Evolutionary conservation across 139 green algal genomes (phyloP).

Genomic region (Volvox reticuliferus): DNA sequence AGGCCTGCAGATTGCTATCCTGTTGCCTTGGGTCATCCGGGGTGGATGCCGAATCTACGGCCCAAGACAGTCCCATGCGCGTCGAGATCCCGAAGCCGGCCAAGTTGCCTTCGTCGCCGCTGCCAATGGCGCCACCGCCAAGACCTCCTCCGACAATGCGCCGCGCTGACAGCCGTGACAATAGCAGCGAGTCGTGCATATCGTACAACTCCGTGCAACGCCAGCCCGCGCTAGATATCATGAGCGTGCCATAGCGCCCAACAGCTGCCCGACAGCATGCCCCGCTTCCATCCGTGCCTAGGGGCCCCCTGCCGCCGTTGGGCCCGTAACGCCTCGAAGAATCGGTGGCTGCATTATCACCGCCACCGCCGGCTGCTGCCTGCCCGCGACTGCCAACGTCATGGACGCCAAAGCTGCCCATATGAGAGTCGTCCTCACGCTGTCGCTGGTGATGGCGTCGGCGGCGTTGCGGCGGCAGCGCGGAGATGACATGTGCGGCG

Average conservation of each 20-base stretch:
- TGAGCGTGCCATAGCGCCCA: conserved; percentile 5
- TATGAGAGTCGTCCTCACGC: neutral
- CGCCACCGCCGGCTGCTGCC: neutral
- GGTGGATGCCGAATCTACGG: neutral
- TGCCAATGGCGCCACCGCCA: neutral
- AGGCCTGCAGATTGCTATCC: neutral
- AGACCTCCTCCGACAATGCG: neutral
- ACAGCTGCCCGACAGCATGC: neutral
- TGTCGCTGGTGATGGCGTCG: neutral
- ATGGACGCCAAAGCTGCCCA: neutral
- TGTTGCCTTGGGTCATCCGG: neutral
- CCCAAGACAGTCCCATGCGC: neutral
- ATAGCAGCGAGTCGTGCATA: conserved; percentile 22
- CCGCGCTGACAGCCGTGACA: neutral
- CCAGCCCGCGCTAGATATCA: conserved; percentile 5
- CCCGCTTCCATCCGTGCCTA: neutral
- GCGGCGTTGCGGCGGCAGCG: neutral
- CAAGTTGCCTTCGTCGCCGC: neutral
- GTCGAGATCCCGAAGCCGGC: neutral
- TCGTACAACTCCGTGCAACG: conserved; percentile 26
- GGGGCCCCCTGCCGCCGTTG: neutral
- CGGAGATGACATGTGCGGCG: neutral
- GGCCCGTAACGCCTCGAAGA: neutral
- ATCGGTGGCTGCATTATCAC: neutral
- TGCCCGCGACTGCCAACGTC: neutral